Base-by-base conservation (phyloP, 108 stramenopile genomes). In the Nitzschia sp. region DNA sequence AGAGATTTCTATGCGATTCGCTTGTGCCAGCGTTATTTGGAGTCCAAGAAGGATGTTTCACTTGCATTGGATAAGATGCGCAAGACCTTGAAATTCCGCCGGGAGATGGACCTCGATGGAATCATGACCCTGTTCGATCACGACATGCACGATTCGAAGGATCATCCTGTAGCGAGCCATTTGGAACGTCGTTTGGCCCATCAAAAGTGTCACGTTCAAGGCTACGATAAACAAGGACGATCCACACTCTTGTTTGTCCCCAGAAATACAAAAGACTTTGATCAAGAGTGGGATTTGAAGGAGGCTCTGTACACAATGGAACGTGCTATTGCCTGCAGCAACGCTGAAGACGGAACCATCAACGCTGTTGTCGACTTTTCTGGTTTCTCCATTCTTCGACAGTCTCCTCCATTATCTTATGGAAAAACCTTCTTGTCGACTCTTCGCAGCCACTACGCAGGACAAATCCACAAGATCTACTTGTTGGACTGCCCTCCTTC, bases 281-380 rank as follows among this genome's bases (percentile, higher is more conserved):
- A 81, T 55, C 39, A 51, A 12, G 71, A 72, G 51, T 71, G 64
- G 65, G 65, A 78, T 8, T 21, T 79, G 38, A 69, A 69, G 44
- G 54, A 57, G 21, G 70, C 77, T 9, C 5, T 76, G 7, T 81
- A 76, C 50, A 71, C 80, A 15, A 69, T 81, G 64, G 80, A 81
- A 68, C 70, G 75, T 14, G 80, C 80, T n/a, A 76, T 81, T 65
- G 80, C 80, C 41, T 76, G 71, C 52, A 67, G 57, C 26, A 59
- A 53, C 25, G 48, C 60, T 24, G 38, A 21, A 40, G 74, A 75
- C 43, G 40, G 38, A 11, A 61, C 65, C 14, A 69, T 81, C 56
- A 81, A 81, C 53, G 74, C 74, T 17, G 68, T 76, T 26, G 75
- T 81, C 48, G 75, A 81, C 53, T 81, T 75, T 72, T 21, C 64